Percentiles rank a stretch among this genome's conserved stretches.
Evolutionary conservation across 805 yeast genomes (phyloP).

Genomic region (Spathaspora sp.): DNA sequence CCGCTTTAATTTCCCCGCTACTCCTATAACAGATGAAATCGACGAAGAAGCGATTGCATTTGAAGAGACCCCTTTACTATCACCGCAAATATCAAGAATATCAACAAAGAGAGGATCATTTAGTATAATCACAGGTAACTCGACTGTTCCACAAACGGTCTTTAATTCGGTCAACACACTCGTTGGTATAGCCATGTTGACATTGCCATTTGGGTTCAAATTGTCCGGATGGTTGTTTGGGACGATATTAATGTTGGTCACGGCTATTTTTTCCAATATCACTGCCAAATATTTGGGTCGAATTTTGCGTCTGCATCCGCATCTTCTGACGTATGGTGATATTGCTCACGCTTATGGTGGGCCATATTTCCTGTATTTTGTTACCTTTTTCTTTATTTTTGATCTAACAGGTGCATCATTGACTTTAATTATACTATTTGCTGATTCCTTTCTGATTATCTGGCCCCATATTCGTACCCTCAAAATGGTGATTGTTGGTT

Average conservation of each 20-base stretch:
- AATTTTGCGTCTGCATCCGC: slow-evolving; percentile 38
- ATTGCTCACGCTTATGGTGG: slow-evolving; percentile 54
- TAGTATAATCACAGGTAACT: slow-evolving; percentile 19
- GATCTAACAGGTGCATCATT: slow-evolving; percentile 63
- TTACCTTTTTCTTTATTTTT: slow-evolving; percentile 47
- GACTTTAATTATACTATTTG: slow-evolving; percentile 54
- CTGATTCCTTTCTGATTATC: slow-evolving; percentile 55
- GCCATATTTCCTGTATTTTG: slow-evolving; percentile 33
- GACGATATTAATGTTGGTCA: slow-evolving; percentile 31
- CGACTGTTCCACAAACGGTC: slow-evolving; percentile 67
- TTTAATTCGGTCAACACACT: slow-evolving; percentile 69
- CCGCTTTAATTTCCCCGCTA: not conserved
- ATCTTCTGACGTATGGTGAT: slow-evolving; percentile 54
- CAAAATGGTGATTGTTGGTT: slow-evolving; percentile 36
- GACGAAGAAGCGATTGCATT: slow-evolving; percentile 6
- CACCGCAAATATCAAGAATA: slow-evolving; percentile 2
- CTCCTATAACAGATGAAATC: not conserved
- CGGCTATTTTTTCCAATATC: slow-evolving; percentile 48
- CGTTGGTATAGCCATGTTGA: slow-evolving; percentile 72
- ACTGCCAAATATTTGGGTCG: slow-evolving; percentile 55
- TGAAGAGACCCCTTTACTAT: slow-evolving; percentile 11
- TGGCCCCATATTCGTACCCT: slow-evolving; percentile 36
- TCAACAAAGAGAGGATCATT: slow-evolving; percentile 5
- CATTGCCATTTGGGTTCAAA: slow-evolving; percentile 66
- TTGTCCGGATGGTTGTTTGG: slow-evolving; percentile 68